Conservation (phyloP, 768 basidiomycete genomes). For the Wakefieldia striispora region DNA sequence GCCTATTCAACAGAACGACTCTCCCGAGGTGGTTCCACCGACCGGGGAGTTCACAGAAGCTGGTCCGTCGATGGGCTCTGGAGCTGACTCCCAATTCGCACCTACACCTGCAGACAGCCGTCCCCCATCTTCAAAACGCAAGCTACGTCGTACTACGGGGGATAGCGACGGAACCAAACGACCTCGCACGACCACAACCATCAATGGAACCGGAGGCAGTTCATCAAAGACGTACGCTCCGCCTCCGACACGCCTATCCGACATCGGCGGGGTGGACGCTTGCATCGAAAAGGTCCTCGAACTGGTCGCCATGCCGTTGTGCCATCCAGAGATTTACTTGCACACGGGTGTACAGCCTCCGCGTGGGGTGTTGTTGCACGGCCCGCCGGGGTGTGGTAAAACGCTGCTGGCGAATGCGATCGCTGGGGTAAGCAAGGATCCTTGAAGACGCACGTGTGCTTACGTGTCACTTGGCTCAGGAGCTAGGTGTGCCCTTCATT, state of each 20-base stretch:
- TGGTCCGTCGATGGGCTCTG: constrained; percentile 11
- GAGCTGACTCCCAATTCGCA: background rate
- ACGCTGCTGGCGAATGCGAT: constrained; percentile 93
- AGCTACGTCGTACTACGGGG: constrained; percentile 47
- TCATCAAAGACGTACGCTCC: constrained; percentile 50
- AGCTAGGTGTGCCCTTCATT: constrained; percentile 91
- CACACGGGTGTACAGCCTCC: constrained; percentile 93
- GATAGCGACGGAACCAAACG: constrained; percentile 58
- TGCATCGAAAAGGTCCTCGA: constrained; percentile 94
- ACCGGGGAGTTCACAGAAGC: constrained; percentile 15
- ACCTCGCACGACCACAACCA: constrained; percentile 37
- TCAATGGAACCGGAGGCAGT: constrained; percentile 20
- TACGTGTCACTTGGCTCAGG: constrained; percentile 45
- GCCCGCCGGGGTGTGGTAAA: constrained; percentile 97
- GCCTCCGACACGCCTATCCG: constrained; percentile 72
- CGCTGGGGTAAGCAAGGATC: constrained; percentile 70
- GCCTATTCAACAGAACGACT: constrained; percentile 12
- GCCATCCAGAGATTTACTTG: constrained; percentile 93
- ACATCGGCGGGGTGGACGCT: constrained; percentile 82
- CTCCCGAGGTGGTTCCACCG: constrained; percentile 24
- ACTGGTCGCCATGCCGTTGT: constrained; percentile 92
- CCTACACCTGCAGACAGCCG: constrained; percentile 5
- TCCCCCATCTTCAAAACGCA: constrained; percentile 54
- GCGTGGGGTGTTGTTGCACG: constrained; percentile 88
- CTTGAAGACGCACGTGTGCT: background rate